Evolutionary conservation across 2,329 filamentous ascomycete genomes (phyloP).

Genomic region (Penicillium digitatum): DNA sequence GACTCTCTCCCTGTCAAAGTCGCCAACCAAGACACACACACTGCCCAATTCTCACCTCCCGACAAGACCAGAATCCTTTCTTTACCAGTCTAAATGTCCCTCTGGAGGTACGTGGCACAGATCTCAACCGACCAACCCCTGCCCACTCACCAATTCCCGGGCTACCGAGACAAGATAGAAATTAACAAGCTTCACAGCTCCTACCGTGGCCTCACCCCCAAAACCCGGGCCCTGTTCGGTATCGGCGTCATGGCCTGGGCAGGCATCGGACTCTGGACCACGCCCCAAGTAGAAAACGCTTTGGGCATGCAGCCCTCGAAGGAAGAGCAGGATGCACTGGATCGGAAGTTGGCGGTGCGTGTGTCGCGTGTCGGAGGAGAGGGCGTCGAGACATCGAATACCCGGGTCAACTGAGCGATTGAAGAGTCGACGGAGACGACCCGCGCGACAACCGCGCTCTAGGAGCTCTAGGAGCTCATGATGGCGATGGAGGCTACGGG

Average conservation of each 20-base stretch:
- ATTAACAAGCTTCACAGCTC: conserved; percentile 44
- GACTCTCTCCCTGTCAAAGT: background rate
- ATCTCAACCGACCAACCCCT: background rate
- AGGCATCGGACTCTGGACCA: conserved; percentile 65
- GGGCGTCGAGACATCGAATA: conserved; percentile 23
- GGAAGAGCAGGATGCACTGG: conserved; percentile 66
- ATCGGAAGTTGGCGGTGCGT: conserved; percentile 39
- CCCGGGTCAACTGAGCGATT: conserved; percentile 14
- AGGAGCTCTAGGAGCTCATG: background rate
- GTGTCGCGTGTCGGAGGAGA: conserved; percentile 29
- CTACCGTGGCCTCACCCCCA: conserved; percentile 68
- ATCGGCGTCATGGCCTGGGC: conserved; percentile 74
- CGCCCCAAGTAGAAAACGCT: conserved; percentile 68
- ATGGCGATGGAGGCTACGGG: background rate
- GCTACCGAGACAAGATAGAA: background rate
- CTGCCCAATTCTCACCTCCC: background rate
- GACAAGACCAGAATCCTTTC: background rate
- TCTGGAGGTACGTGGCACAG: conserved; percentile 37
- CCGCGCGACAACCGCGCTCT: background rate
- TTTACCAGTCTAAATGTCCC: conserved; percentile 28
- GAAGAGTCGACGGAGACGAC: background rate
- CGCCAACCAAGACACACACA: background rate
- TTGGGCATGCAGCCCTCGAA: conserved; percentile 70
- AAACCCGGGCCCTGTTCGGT: conserved; percentile 68
- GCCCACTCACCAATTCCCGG: background rate